A percentile compares a stretch with the other conserved stretches of the same genome.
These are phyloP conservation scores for Sordaria brevicollis DNA, from an alignment of 495 filamentous ascomycete species.

Conservation along the genomic window DNA sequence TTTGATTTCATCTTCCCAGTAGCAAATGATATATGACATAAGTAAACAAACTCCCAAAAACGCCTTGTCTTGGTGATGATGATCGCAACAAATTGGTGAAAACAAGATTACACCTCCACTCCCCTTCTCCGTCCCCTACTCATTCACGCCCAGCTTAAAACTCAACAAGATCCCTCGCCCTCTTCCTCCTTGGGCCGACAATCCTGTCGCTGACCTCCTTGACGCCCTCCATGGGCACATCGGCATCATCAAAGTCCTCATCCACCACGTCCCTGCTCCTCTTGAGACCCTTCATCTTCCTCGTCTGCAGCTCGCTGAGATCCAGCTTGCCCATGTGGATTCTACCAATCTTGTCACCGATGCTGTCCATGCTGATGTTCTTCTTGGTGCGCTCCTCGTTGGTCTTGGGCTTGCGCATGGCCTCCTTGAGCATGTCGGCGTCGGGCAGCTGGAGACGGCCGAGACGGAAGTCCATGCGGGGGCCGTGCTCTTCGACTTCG, in stretches of 20 bases:
- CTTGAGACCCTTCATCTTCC: constrained; percentile 99
- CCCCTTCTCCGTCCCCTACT: neutral
- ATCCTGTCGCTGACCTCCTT: constrained; percentile 5
- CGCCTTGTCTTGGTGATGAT: neutral
- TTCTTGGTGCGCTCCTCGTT: constrained; percentile 79
- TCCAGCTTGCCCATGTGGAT: constrained; percentile 92
- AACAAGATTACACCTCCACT: neutral
- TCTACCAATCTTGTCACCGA: constrained; percentile 92
- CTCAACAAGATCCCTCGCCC: neutral
- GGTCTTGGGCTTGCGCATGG: constrained; percentile 69
- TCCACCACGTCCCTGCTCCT: constrained; percentile 52
- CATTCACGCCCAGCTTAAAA: neutral
- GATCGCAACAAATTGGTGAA: neutral
- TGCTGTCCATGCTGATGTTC: constrained; percentile 81
- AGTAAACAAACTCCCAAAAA: neutral
- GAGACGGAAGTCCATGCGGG: constrained; percentile 85
- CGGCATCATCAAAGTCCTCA: constrained; percentile 14
- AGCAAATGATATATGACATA: neutral
- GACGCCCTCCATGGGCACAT: neutral
- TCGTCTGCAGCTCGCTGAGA: constrained; percentile 74
- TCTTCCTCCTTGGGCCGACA: constrained; percentile 10
- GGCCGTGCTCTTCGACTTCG: constrained; percentile 91
- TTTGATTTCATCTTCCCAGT: neutral
- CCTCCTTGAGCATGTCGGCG: constrained; percentile 71
- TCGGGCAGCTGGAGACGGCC: constrained; percentile 73